phyloP scores from a whole-genome alignment of 345 rosid species.

The Mercurialis annua region DNA sequence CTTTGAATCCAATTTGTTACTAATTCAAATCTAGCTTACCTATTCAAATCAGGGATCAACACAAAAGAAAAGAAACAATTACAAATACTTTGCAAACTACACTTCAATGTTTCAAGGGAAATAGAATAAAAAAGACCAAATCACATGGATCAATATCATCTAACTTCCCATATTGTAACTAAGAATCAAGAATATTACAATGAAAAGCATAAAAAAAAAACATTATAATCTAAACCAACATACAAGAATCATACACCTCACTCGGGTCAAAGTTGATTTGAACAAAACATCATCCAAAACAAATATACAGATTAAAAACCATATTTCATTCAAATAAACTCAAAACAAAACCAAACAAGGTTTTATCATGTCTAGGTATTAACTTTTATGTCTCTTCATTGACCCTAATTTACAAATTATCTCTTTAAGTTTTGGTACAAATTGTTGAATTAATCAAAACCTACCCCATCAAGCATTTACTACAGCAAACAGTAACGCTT shows the following conservation, averaged over 20 bases:
- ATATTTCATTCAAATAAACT: not conserved
- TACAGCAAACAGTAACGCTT: not conserved
- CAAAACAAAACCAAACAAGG: not conserved
- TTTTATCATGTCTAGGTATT: not conserved
- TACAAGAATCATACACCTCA: constrained; percentile 6
- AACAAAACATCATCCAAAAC: not conserved
- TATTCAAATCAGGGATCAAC: constrained; percentile 12
- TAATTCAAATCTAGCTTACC: constrained; percentile 20
- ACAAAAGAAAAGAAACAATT: not conserved
- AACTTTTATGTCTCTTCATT: not conserved
- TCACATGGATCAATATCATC: not conserved
- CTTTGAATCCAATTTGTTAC: constrained; percentile 18
- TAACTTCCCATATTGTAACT: not conserved
- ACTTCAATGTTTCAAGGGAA: not conserved
- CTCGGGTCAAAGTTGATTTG: not conserved
- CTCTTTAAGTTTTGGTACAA: not conserved
- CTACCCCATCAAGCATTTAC: not conserved
- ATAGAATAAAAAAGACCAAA: not conserved
- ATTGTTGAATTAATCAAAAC: not conserved
- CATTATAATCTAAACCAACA: not conserved
- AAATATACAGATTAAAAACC: not conserved
- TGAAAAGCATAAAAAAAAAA: constrained; percentile 15
- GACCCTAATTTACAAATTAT: not conserved
- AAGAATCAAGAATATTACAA: constrained; percentile 24
- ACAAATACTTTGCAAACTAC: not conserved